These are phyloP conservation scores for Parmelia sp. DNA, from an alignment of 495 filamentous ascomycete species.

Conservation along the genomic window DNA sequence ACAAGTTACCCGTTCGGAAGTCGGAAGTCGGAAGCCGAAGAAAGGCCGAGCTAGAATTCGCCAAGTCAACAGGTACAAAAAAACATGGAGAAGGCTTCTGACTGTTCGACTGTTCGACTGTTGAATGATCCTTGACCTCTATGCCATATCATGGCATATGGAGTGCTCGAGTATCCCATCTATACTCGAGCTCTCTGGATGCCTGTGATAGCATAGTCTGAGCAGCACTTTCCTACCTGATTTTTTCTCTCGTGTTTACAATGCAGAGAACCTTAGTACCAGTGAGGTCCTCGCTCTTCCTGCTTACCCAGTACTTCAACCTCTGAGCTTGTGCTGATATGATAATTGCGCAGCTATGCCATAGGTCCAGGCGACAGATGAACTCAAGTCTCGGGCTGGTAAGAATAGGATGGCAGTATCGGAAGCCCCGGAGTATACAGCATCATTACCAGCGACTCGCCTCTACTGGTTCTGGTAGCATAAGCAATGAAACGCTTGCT, in stretches of 20 bases:
- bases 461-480: conserved; percentile 20
- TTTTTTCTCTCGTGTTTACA: not conserved
- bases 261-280: conserved; percentile 15
- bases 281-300: conserved; percentile 23
- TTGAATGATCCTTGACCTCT: not conserved
- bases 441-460: conserved; percentile 11
- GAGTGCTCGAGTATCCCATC: not conserved
- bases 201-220: conserved; percentile 1
- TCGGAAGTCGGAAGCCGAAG: not conserved
- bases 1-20: no score
- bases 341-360: conserved; percentile 1
- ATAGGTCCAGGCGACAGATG: not conserved
- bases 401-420: conserved; percentile 23
- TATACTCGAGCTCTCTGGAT: not conserved
- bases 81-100: conserved; percentile 3
- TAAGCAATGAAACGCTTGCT: not conserved
- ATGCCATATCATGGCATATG: conserved; percentile 1
- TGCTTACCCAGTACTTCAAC: not conserved
- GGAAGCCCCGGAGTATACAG: conserved; percentile 6
- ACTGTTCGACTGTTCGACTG: no score
- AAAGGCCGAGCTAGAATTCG: conserved; percentile 1
- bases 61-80: not conserved
- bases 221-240: not conserved
- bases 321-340: not conserved
- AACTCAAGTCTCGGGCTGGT: conserved; percentile 19